phyloP scores from a whole-genome alignment of 2,329 filamentous ascomycete genomes.

The Dactylellina cionopaga region DNA sequence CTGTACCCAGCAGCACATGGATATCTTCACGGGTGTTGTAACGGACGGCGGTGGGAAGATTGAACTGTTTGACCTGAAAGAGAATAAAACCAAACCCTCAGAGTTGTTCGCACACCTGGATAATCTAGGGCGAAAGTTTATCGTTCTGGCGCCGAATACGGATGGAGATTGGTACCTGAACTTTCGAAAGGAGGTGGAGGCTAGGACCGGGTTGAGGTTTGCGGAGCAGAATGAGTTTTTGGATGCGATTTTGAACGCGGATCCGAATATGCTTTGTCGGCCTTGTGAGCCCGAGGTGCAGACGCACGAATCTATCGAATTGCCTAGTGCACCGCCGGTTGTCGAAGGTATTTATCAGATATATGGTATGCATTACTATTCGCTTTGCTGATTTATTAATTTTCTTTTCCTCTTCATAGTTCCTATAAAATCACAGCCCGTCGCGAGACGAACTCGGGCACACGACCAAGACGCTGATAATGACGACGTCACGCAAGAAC shows the following conservation, averaged over 20 bases:
- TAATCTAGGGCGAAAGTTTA: slow-evolving; percentile 14
- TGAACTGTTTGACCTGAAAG: slow-evolving; percentile 71
- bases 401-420: not conserved
- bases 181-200: slow-evolving; percentile 42
- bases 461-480: not conserved
- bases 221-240: slow-evolving; percentile 92
- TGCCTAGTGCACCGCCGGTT: slow-evolving; percentile 57
- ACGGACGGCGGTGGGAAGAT: slow-evolving; percentile 85
- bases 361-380: too few species aligned
- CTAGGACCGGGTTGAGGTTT: slow-evolving; percentile 78
- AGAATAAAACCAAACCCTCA: slow-evolving; percentile 73
- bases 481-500: slow-evolving; percentile 1
- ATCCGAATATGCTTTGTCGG: slow-evolving; percentile 76
- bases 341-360: slow-evolving; percentile 54
- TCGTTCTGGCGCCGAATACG: slow-evolving; percentile 58
- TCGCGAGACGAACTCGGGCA: slow-evolving; percentile 11
- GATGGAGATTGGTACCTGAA: slow-evolving; percentile 29
- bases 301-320: slow-evolving; percentile 59
- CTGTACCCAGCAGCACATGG: slow-evolving; percentile 74
- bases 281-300: slow-evolving; percentile 66
- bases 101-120: slow-evolving; percentile 71
- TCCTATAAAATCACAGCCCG: slow-evolving; percentile 30
- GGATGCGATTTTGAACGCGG: slow-evolving; percentile 83
- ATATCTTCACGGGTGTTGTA: slow-evolving; percentile 78
- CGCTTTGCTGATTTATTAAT: not conserved